Conservation (phyloP, 2,329 filamentous ascomycete genomes). For the Venturia effusa region DNA sequence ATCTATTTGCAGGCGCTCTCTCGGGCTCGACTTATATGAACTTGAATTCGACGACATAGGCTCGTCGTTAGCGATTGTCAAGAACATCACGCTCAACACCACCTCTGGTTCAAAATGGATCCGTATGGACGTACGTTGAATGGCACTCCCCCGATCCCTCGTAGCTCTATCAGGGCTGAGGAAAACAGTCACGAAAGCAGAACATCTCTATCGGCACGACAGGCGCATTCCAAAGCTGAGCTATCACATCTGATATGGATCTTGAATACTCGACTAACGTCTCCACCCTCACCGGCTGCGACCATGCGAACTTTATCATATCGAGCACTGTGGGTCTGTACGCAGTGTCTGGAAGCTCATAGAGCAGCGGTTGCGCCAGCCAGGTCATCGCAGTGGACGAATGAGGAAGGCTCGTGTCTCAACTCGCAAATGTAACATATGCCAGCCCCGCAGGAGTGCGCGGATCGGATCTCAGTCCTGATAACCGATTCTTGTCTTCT, state of each 20-base stretch:
- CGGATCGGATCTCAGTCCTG: neutral
- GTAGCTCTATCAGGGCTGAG: neutral
- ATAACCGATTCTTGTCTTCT: neutral
- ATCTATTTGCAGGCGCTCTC: slow-evolving; percentile 12
- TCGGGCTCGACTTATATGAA: slow-evolving; percentile 7
- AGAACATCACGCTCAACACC: slow-evolving; percentile 11
- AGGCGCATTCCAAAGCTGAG: slow-evolving; percentile 12
- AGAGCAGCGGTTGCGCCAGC: neutral
- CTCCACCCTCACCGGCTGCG: slow-evolving; percentile 8
- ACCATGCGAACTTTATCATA: neutral
- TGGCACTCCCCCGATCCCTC: neutral
- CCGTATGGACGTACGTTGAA: slow-evolving; percentile 8
- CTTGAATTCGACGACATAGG: slow-evolving; percentile 12
- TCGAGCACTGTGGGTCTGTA: neutral
- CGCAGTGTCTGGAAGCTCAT: neutral
- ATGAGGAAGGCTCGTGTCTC: neutral
- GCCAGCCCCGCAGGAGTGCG: neutral
- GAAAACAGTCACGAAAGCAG: slow-evolving; percentile 1
- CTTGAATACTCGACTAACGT: slow-evolving; percentile 1
- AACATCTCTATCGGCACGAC: slow-evolving; percentile 12
- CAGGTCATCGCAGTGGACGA: neutral
- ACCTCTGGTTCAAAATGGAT: slow-evolving; percentile 12
- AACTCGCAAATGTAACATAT: neutral
- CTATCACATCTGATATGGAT: slow-evolving; percentile 9
- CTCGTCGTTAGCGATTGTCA: slow-evolving; percentile 5